Conservation (phyloP, 345 rosid genomes). For the Moricandia arvensis region DNA sequence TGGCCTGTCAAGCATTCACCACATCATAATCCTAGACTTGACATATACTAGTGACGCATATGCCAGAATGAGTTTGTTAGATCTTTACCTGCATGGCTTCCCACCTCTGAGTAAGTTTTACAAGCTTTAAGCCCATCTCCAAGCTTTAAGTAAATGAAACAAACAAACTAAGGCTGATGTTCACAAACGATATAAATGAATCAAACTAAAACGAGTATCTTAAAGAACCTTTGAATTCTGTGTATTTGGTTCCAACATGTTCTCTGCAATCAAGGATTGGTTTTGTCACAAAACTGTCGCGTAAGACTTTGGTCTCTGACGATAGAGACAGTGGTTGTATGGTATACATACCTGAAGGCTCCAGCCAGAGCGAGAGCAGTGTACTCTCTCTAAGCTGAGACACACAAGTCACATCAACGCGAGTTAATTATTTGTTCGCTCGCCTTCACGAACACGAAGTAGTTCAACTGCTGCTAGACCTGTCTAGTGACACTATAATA, state of each 20-base stretch:
- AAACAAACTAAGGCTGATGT: neutral
- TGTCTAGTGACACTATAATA: constrained; percentile 98
- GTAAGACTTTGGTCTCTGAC: no score
- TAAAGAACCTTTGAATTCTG: neutral
- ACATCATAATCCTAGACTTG: neutral
- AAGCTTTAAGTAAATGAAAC: constrained; percentile 52
- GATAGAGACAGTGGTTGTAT: no score
- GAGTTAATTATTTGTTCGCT: constrained; percentile 85
- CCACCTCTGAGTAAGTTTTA: constrained; percentile 92
- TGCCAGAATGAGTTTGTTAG: neutral
- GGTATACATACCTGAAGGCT: constrained; percentile 81
- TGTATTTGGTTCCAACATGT: no score
- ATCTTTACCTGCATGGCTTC: constrained; percentile 93
- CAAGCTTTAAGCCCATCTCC: constrained; percentile 96
- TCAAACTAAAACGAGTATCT: neutral
- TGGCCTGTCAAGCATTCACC: neutral
- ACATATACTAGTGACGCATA: neutral
- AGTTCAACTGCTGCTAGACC: constrained; percentile 95
- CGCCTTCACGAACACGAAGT: constrained; percentile 81
- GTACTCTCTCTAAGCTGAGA: constrained; percentile 96
- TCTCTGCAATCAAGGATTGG: no score
- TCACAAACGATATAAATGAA: neutral
- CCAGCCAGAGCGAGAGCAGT: constrained; percentile 95
- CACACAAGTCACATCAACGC: constrained; percentile 93
- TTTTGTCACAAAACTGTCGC: no score